Evolutionary conservation across 129 eudicot species (phyloP), one percentile per base, ranked within the genome.

Genomic region (Apium graveolens): DNA sequence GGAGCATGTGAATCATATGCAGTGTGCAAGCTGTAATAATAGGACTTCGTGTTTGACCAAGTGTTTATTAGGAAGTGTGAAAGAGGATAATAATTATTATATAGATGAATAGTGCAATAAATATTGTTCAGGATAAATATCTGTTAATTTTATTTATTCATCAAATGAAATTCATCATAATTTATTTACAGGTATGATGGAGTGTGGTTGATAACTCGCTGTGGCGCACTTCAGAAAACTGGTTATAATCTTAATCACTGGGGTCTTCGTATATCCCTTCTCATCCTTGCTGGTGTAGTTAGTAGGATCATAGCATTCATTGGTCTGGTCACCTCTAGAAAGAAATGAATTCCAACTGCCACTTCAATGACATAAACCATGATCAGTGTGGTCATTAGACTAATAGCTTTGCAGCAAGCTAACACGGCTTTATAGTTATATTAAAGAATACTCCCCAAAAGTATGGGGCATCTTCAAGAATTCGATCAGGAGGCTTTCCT

Each of bases 121-220:
- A 66, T 66, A 14, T 27, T 29, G 39, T 66, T 27, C 11, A 1
- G 31, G 14, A 14, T 16, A 27, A 12, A 31, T 70, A 24, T 70
- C 16, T 20, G 16, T 37, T 8, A 37, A 7, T 35, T 20, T 5
- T 32, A 70, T 70, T 34, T 35, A 37, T 34, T 37, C 26, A 20
- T 70, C 14, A 37, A 70, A 37, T 18, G 24, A 17, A 3, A 18
- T 7, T 70, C 11, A 70, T 7, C 7, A 11, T 1, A 6, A 12
- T 62, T 27, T n/a, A 37, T n/a, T n/a, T 76, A 55, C 86, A 83
- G 86, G 48, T 82, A 78, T 17, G 53, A 63, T 66, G 86, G 82
- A 18, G 82, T 83, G 31, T 79, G 82, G 82, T 66, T 83, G 37
- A 83, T 83, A 16, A 77, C 76, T 63, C 69, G 85, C 20, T 82